Conservation (phyloP, 371 early-diverging fungal species). For the Mucor mucedo region DNA sequence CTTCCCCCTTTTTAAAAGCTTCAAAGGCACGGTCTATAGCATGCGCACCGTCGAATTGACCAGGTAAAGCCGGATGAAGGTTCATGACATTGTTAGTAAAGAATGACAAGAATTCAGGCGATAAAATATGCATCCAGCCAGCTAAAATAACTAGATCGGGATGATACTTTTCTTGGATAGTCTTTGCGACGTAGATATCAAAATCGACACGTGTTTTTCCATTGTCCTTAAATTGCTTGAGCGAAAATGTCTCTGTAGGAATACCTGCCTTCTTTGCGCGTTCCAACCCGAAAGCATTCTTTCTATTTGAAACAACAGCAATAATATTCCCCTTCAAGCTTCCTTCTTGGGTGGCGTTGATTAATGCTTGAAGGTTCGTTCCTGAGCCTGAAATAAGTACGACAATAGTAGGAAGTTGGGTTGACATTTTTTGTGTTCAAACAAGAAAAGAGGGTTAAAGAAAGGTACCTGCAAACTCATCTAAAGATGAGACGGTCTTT, state of each 20-base stretch:
- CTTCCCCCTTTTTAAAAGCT: conserved; percentile 78
- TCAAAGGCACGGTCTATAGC: conserved; percentile 94
- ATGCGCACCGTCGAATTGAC: conserved; percentile 92
- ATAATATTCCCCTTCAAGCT: conserved; percentile 61
- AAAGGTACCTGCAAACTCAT: neutral
- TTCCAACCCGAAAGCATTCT: conserved; percentile 81
- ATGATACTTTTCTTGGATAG: conserved; percentile 58
- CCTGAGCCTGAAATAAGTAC: conserved; percentile 96
- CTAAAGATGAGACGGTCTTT: conserved; percentile 10
- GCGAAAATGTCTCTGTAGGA: conserved; percentile 78
- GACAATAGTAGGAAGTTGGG: conserved; percentile 64
- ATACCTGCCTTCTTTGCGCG: conserved; percentile 83
- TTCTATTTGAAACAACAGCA: conserved; percentile 82
- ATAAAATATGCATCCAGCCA: conserved; percentile 97
- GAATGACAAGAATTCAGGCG: conserved; percentile 82
- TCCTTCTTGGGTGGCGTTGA: conserved; percentile 75
- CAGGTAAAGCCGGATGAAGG: conserved; percentile 95
- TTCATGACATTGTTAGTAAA: conserved; percentile 79
- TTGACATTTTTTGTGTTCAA: conserved; percentile 11
- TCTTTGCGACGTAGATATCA: conserved; percentile 82
- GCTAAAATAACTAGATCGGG: conserved; percentile 91
- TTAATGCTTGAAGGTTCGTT: conserved; percentile 95
- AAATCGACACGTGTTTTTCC: conserved; percentile 87
- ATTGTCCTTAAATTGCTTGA: conserved; percentile 80
- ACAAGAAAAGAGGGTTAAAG: neutral